Evolutionary conservation across 179 eudicot genomes (phyloP).

Genomic region (Camellia oleifera): DNA sequence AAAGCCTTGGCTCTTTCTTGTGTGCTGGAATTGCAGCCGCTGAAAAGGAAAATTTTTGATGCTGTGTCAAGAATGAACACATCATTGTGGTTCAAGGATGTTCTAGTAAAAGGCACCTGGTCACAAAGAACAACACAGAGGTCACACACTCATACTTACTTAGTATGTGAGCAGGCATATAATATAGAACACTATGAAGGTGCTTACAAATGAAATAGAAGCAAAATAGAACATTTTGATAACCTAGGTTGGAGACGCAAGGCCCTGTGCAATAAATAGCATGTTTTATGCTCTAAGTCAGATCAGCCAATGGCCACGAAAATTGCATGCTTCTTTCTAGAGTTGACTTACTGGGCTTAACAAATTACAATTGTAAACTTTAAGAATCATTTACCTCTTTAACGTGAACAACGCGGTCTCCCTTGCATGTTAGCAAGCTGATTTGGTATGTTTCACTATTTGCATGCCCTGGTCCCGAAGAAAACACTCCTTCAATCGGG

Average conservation of each 20-base stretch:
- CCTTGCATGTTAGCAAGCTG: slow-evolving; percentile 62
- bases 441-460: slow-evolving; percentile 38
- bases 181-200: neutral
- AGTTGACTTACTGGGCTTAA: neutral
- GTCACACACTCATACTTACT: neutral
- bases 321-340: neutral
- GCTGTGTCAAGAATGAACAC: slow-evolving; percentile 70
- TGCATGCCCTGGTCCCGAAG: slow-evolving; percentile 33
- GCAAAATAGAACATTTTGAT: slow-evolving; percentile 1
- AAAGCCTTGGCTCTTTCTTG: slow-evolving; percentile 82
- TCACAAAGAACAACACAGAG: slow-evolving; percentile 15
- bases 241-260: neutral
- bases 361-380: neutral
- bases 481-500: slow-evolving; percentile 55
- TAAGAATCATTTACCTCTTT: slow-evolving; percentile 47
- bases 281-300: neutral
- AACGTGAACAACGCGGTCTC: slow-evolving; percentile 65
- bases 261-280: neutral
- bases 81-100: slow-evolving; percentile 72
- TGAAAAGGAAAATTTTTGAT: slow-evolving; percentile 62
- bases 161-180: slow-evolving; percentile 2
- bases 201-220: neutral
- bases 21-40: slow-evolving; percentile 62
- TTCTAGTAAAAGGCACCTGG: slow-evolving; percentile 73
- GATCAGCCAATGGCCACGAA: neutral